Percentiles rank a stretch among this genome's conserved stretches.
Evolutionary conservation across 371 early-diverging fungal genomes (phyloP).

Genomic region (Mucor saturninus): DNA sequence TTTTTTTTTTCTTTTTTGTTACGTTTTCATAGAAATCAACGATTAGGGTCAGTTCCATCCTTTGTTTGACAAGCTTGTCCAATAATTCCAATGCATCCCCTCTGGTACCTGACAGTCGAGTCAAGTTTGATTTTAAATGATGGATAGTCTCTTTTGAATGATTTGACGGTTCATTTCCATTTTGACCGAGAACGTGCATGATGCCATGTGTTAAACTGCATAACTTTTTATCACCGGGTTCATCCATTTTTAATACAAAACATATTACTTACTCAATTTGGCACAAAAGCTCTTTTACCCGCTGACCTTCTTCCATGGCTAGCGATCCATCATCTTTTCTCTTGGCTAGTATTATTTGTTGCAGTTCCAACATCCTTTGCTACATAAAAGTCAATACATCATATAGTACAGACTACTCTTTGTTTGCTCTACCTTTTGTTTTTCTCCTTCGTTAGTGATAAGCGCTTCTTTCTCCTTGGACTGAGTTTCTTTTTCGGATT

Average conservation of each 20-base stretch:
- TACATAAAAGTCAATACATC: neutral
- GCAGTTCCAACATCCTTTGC: conserved; percentile 6
- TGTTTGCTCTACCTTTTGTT: neutral
- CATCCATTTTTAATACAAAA: neutral
- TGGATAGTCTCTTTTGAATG: neutral
- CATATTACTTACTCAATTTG: conserved; percentile 9
- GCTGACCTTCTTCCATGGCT: conserved; percentile 1
- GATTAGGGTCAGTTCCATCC: neutral
- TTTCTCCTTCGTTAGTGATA: neutral
- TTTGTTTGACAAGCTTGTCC: neutral
- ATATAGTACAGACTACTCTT: neutral
- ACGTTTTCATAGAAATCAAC: conserved; percentile 5
- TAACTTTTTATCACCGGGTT: neutral
- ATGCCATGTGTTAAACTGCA: conserved; percentile 19
- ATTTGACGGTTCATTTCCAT: neutral
- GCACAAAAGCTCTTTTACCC: neutral
- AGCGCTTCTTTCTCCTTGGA: neutral
- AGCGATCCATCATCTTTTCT: neutral
- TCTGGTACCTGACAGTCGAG: neutral
- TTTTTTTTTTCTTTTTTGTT: neutral
- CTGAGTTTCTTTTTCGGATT: neutral
- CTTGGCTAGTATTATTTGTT: conserved; percentile 2
- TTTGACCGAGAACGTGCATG: conserved; percentile 3
- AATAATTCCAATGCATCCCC: neutral
- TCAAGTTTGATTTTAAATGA: neutral